phyloP scores from a whole-genome alignment of 495 filamentous ascomycete genomes.

The Lophium mytilinum region DNA sequence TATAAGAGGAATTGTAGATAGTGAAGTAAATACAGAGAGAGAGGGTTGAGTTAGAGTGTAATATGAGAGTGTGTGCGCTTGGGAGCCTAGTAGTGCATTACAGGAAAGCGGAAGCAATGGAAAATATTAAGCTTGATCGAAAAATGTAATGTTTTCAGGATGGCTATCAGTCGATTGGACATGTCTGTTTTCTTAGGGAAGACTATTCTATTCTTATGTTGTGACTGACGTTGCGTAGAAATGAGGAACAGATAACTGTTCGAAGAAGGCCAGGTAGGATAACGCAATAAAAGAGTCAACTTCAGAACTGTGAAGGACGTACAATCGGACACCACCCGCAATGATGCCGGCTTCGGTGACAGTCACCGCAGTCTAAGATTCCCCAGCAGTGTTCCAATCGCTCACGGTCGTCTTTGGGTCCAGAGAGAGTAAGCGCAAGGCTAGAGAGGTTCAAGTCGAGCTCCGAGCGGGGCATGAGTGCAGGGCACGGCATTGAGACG shows the following conservation, averaged over 20 bases:
- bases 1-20: neutral
- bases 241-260: too few species aligned
- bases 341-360: conserved; percentile 17
- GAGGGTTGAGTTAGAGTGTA: neutral
- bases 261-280: too few species aligned
- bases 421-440: neutral
- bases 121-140: neutral
- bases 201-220: too few species aligned
- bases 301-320: conserved; percentile 38
- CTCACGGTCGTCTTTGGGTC: conserved; percentile 15
- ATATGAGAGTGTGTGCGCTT: neutral
- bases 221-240: too few species aligned
- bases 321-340: conserved; percentile 53
- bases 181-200: too few species aligned
- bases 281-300: neutral
- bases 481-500: neutral
- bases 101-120: neutral
- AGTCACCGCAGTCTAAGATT: conserved; percentile 23
- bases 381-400: conserved; percentile 22
- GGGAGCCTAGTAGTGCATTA: neutral
- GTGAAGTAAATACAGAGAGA: neutral
- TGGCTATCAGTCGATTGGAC: too few species aligned
- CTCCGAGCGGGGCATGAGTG: neutral
- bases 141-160: too few species aligned
- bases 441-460: neutral